Evolutionary conservation across 371 early-diverging fungal species (phyloP), one percentile per base, ranked within the genome.

Genomic region (Rhizopus delemar): DNA sequence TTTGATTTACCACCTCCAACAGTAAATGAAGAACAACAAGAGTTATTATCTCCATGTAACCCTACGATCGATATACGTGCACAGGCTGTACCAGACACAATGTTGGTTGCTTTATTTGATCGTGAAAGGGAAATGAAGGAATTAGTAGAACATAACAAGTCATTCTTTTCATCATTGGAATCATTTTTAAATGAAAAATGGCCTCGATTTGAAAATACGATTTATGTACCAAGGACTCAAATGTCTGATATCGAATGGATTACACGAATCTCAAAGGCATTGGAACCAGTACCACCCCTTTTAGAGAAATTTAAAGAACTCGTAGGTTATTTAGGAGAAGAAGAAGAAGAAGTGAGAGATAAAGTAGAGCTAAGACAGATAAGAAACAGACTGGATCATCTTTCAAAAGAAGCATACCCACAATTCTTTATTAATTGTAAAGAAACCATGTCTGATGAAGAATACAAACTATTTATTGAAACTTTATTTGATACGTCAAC

Each of bases 401-500:
- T 84, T 36, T 75, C 82, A 31, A 36, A 69, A 16, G 36, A 67
- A 51, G 45, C 70, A n/a, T 84, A 84, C 45, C 85, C 85, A n/a
- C 85, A 84, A 50, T 81, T 84, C 63, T 78, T 77, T 53, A 67
- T 78, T 57, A 84, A 84, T 59, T 74, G 74, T 22, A 38, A 62
- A 48, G 34, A 67, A 15, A 34, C 54, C 8, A 31, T 77, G 53
- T 45, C 45, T 0, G 41, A 59, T n/a, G 60, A 55, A 28, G 53
- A 51, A n/a, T 65, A 63, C 29, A 22, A 50, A 9, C 22, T 15
- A 8, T 75, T 81, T 46, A 29, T 55, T 15, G 15, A 59, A 1
- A 60, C 54, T 3, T 41, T 81, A 4, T 60, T 65, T 46, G 12
- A 46, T 32, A 33, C 51, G 6, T 41, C 39, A 5, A 15, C 7